phyloP scores from a whole-genome alignment of 2,329 filamentous ascomycete species.

The Sarocladium strictum region DNA sequence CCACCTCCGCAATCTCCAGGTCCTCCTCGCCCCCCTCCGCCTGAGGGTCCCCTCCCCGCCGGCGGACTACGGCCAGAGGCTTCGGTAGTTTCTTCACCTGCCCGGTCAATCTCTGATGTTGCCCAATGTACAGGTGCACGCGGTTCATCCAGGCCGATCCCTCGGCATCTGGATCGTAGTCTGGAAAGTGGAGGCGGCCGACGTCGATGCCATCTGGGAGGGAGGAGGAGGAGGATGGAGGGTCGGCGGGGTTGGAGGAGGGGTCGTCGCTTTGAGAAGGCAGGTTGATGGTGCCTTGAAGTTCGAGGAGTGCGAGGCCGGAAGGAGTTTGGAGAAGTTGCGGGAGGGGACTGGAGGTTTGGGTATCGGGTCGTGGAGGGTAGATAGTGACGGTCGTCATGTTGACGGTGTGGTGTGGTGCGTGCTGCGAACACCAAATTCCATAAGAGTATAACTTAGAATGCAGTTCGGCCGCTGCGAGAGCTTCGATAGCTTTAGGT shows the following conservation, averaged over 20 bases:
- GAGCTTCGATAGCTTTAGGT: no score
- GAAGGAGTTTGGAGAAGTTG: constrained; percentile 81
- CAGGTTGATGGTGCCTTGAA: constrained; percentile 86
- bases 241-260: constrained; percentile 14
- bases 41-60: constrained; percentile 22
- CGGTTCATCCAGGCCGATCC: constrained; percentile 80
- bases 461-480: not conserved
- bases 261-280: constrained; percentile 41
- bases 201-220: constrained; percentile 35
- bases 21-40: constrained; percentile 35
- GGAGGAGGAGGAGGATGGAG: not conserved
- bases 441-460: no score
- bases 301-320: constrained; percentile 82
- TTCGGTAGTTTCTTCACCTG: constrained; percentile 82
- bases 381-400: constrained; percentile 36
- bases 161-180: constrained; percentile 47
- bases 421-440: no score
- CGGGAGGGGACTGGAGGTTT: constrained; percentile 57
- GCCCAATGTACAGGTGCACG: constrained; percentile 81
- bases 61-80: constrained; percentile 71
- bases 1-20: constrained; percentile 79
- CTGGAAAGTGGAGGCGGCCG: constrained; percentile 72
- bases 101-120: constrained; percentile 81
- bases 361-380: constrained; percentile 24
- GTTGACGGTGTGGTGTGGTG: not conserved